Percentiles rank a stretch among this genome's conserved stretches.
Evolutionary conservation across 2,329 filamentous ascomycete species (phyloP).

Genomic region (Neurospora crassa): DNA sequence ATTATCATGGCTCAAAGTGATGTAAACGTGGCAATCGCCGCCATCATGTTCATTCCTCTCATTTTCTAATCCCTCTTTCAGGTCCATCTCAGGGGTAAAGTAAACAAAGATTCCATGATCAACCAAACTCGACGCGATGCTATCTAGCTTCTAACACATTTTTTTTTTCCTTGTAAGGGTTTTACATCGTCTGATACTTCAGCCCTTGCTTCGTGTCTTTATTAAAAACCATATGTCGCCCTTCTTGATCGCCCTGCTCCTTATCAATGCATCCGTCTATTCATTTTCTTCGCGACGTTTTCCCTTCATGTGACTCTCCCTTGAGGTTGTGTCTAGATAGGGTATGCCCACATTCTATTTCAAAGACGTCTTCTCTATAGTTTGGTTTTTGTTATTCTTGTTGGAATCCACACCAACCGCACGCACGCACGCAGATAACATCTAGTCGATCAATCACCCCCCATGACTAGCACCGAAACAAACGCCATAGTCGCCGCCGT

Average conservation of each 20-base stretch:
- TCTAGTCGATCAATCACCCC: background rate
- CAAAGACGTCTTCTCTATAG: background rate
- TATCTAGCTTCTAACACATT: background rate
- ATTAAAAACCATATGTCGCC: too few species aligned
- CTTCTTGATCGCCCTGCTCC: background rate
- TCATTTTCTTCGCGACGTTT: too few species aligned
- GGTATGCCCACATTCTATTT: background rate
- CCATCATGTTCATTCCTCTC: background rate
- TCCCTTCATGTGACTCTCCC: too few species aligned
- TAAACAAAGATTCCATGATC: background rate
- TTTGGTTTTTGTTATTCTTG: too few species aligned
- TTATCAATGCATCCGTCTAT: background rate
- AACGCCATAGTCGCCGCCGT: background rate
- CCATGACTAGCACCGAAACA: background rate
- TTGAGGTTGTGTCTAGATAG: background rate
- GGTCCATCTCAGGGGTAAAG: background rate
- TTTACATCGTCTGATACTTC: too few species aligned
- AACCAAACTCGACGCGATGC: background rate
- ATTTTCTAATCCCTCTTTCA: background rate
- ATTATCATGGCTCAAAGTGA: background rate
- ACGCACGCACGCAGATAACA: background rate
- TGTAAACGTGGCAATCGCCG: background rate
- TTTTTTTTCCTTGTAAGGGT: too few species aligned
- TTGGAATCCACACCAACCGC: background rate
- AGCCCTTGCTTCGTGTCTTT: too few species aligned